phyloP scores from a whole-genome alignment of 2,329 filamentous ascomycete genomes.

The Epichloe coenophiala region DNA sequence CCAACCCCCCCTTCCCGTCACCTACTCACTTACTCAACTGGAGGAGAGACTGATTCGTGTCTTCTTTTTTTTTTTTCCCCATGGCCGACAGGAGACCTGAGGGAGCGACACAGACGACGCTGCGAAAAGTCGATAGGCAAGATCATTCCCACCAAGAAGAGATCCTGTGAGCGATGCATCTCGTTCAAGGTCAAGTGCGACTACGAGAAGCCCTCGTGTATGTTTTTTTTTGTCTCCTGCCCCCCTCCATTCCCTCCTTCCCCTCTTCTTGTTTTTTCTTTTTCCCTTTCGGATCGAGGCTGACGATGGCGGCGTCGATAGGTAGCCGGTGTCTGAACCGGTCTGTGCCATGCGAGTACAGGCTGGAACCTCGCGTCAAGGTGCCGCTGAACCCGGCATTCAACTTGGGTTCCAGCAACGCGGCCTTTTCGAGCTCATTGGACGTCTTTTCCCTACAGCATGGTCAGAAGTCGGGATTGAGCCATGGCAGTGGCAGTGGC shows the following conservation, averaged over 20 bases:
- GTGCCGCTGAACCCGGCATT: slow-evolving; percentile 7
- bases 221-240: neutral
- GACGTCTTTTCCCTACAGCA: slow-evolving; percentile 4
- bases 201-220: slow-evolving; percentile 6
- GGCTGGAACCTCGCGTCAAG: slow-evolving; percentile 6
- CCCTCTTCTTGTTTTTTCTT: too few species aligned
- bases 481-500: neutral
- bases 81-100: slow-evolving; percentile 3
- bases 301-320: neutral
- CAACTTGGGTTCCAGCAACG: slow-evolving; percentile 2
- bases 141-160: slow-evolving; percentile 7
- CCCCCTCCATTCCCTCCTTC: neutral
- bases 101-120: slow-evolving; percentile 5
- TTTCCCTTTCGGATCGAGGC: neutral
- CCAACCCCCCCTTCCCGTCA: neutral
- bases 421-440: slow-evolving; percentile 3
- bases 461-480: neutral
- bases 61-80: too few species aligned
- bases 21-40: too few species aligned
- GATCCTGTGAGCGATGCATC: slow-evolving; percentile 7
- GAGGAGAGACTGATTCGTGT: too few species aligned
- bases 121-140: slow-evolving; percentile 7
- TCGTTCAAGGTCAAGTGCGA: slow-evolving; percentile 7
- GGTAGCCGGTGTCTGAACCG: slow-evolving; percentile 6
- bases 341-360: slow-evolving; percentile 5